phyloP scores from a whole-genome alignment of 805 yeast species.

The Starmerella potacharoeniae region DNA sequence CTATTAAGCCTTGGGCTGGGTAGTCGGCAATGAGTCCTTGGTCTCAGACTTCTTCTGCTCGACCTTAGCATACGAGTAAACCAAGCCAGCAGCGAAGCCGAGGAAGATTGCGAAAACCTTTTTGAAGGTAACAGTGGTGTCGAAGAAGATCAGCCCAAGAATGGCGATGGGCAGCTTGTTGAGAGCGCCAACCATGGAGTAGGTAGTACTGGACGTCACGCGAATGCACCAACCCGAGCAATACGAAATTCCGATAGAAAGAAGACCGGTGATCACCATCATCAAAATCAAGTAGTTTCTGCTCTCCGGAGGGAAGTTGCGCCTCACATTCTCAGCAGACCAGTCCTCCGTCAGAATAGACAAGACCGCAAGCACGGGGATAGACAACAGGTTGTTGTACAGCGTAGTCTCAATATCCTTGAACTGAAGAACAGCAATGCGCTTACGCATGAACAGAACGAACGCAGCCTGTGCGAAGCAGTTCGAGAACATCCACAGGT shows the following conservation, averaged over 20 bases:
- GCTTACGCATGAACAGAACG: slow-evolving; percentile 91
- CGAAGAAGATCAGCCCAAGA: slow-evolving; percentile 88
- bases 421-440: slow-evolving; percentile 93
- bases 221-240: slow-evolving; percentile 99
- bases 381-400: slow-evolving; percentile 87
- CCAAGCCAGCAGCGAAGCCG: slow-evolving; percentile 92
- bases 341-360: slow-evolving; percentile 85
- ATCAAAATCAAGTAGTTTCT: slow-evolving; percentile 60
- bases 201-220: slow-evolving; percentile 95
- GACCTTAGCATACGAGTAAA: slow-evolving; percentile 91
- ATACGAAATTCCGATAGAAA: slow-evolving; percentile 94
- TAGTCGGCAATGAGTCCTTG: slow-evolving; percentile 22
- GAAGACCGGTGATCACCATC: slow-evolving; percentile 86
- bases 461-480: slow-evolving; percentile 90
- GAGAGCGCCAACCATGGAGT: slow-evolving; percentile 98
- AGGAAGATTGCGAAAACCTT: slow-evolving; percentile 81
- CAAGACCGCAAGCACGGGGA: slow-evolving; percentile 71
- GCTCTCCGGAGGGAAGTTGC: slow-evolving; percentile 66
- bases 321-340: slow-evolving; percentile 64
- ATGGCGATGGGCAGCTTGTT: slow-evolving; percentile 96
- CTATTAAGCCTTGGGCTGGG: slow-evolving; percentile 2
- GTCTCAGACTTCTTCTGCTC: slow-evolving; percentile 44
- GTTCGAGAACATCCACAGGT: slow-evolving; percentile 94
- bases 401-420: slow-evolving; percentile 91
- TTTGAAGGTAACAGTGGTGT: slow-evolving; percentile 87